These are phyloP conservation scores for Trichoderma sp. DNA, from an alignment of 2,329 filamentous ascomycete genomes.

Conservation along the genomic window DNA sequence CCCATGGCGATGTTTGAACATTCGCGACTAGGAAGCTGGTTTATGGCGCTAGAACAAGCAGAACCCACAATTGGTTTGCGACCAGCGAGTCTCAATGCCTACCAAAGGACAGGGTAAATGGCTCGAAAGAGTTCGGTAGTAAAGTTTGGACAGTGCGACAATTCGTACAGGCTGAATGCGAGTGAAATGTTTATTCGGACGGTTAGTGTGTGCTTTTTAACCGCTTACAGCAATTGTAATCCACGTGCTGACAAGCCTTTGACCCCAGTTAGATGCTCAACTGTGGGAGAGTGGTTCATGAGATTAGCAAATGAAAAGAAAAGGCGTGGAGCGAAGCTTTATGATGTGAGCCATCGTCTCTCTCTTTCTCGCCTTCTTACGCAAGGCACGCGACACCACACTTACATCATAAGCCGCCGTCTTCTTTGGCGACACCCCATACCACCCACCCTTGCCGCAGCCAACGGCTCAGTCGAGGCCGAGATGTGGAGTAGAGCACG, in stretches of 20 bases:
- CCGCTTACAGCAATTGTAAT: neutral
- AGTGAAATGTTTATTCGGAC: neutral
- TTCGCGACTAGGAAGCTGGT: neutral
- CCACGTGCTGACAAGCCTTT: neutral
- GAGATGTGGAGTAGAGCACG: conserved; percentile 18
- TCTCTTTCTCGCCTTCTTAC: neutral
- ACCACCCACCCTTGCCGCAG: neutral
- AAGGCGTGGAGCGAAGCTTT: conserved; percentile 10
- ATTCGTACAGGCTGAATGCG: neutral
- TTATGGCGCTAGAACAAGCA: neutral
- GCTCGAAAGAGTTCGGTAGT: neutral
- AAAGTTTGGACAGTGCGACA: conserved; percentile 1
- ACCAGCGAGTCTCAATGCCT: neutral
- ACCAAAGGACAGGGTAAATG: neutral
- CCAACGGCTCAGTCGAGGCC: neutral
- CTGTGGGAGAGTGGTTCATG: neutral
- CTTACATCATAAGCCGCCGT: neutral
- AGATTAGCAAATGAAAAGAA: neutral
- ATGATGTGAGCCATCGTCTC: conserved; percentile 3
- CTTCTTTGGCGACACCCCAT: neutral
- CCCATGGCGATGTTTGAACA: neutral
- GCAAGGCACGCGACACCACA: conserved; percentile 14
- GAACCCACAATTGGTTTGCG: neutral
- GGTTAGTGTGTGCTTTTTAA: neutral
- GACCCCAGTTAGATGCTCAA: neutral